These are phyloP conservation scores for Chenopodium album DNA, from an alignment of 148 eudicot species.

Conservation along the genomic window DNA sequence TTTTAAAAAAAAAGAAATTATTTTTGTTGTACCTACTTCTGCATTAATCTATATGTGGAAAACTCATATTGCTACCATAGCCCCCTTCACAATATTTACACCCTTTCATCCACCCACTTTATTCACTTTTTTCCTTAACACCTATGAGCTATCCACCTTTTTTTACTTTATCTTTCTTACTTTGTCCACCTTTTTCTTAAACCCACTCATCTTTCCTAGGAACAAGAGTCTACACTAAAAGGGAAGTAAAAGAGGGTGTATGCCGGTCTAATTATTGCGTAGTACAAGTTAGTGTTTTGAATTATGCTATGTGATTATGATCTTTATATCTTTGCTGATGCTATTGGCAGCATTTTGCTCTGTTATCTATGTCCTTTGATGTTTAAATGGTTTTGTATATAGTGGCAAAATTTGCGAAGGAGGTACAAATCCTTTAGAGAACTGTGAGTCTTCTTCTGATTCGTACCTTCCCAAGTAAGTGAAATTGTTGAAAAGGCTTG, in stretches of 20 bases:
- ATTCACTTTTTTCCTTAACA: too few species aligned
- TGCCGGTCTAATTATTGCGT: background rate
- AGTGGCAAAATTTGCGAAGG: conserved; percentile 40
- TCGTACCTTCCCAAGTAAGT: conserved; percentile 78
- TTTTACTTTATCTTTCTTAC: too few species aligned
- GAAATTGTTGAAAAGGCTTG: background rate
- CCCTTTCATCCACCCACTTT: too few species aligned
- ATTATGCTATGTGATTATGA: background rate
- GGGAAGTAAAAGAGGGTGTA: background rate
- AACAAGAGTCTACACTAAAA: too few species aligned
- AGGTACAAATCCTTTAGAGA: conserved; percentile 34
- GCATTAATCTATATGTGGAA: too few species aligned
- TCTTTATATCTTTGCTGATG: background rate
- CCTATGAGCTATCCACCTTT: too few species aligned
- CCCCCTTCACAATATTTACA: too few species aligned
- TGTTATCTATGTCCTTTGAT: background rate
- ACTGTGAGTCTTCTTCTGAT: conserved; percentile 26
- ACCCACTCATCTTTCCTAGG: too few species aligned
- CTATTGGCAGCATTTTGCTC: background rate
- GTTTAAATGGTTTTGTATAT: conserved; percentile 27
- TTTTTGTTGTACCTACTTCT: too few species aligned
- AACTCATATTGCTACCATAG: too few species aligned
- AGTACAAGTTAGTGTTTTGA: background rate
- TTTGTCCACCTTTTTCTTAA: too few species aligned
- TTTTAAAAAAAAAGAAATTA: too few species aligned